phyloP scores from a whole-genome alignment of 495 filamentous ascomycete species.

The Xylaria grammica region DNA sequence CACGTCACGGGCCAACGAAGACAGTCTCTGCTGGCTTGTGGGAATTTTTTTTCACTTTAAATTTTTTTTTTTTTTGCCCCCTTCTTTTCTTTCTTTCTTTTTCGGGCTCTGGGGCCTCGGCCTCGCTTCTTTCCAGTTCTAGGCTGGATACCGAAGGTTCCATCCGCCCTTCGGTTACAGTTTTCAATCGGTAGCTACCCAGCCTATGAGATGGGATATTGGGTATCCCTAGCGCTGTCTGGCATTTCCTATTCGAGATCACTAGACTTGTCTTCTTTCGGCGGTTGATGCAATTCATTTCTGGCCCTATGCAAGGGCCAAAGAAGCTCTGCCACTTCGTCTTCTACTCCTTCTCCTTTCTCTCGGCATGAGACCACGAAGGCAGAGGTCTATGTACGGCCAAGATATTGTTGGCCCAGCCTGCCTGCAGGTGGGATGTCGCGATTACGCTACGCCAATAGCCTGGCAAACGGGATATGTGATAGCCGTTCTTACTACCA shows the following conservation, averaged over 20 bases:
- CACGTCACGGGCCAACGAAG: constrained; percentile 11
- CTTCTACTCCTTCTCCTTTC: neutral
- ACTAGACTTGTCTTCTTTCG: neutral
- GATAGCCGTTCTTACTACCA: neutral
- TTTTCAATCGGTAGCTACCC: too few relatives aligned
- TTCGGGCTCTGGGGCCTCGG: neutral
- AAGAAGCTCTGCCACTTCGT: neutral
- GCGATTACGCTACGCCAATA: neutral
- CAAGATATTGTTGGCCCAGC: constrained; percentile 18
- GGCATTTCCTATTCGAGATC: neutral
- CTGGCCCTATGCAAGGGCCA: neutral
- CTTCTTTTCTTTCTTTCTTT: neutral
- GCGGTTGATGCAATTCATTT: neutral
- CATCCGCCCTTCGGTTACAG: neutral
- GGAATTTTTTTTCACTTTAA: too few relatives aligned
- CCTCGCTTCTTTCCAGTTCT: constrained; percentile 2
- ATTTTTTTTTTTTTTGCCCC: neutral
- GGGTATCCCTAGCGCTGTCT: neutral
- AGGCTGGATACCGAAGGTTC: neutral
- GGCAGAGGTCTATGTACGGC: constrained; percentile 1
- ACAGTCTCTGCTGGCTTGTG: neutral
- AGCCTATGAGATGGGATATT: neutral
- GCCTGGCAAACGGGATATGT: neutral
- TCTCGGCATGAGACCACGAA: neutral
- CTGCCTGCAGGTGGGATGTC: constrained; percentile 16